Evolutionary conservation across 2,329 filamentous ascomycete genomes (phyloP).

Genomic region (Cladosporium sp.): DNA sequence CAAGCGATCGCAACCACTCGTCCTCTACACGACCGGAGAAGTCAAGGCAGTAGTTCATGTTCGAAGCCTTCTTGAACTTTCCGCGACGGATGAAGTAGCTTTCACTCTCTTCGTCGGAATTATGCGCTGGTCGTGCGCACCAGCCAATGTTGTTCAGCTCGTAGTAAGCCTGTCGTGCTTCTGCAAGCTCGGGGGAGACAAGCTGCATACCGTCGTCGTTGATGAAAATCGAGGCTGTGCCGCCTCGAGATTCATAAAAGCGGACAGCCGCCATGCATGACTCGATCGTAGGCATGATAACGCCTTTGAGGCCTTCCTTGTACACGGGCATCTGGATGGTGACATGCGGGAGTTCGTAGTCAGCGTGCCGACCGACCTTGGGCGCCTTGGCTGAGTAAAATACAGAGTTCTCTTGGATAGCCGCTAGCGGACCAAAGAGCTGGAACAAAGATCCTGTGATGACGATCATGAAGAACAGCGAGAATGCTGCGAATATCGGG

Average conservation of each 20-base stretch:
- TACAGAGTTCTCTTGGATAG: constrained; percentile 69
- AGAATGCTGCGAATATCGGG: constrained; percentile 48
- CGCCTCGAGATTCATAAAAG: constrained; percentile 71
- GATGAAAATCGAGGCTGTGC: constrained; percentile 73
- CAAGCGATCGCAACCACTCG: constrained; percentile 7
- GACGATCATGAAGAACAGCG: constrained; percentile 75
- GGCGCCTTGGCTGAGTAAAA: constrained; percentile 66
- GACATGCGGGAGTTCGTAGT: constrained; percentile 59
- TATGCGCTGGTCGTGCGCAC: constrained; percentile 48
- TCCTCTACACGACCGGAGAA: constrained; percentile 11
- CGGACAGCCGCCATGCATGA: constrained; percentile 75
- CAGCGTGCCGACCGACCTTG: constrained; percentile 10
- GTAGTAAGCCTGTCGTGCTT: constrained; percentile 45
- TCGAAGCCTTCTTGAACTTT: constrained; percentile 61
- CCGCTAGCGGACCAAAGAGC: constrained; percentile 69
- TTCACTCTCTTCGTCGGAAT: constrained; percentile 36
- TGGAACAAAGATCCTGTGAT: constrained; percentile 72
- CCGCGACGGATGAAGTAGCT: constrained; percentile 49
- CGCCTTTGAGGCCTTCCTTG: constrained; percentile 72
- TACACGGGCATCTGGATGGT: constrained; percentile 81
- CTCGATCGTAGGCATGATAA: constrained; percentile 72
- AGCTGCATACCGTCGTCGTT: constrained; percentile 73
- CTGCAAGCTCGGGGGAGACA: constrained; percentile 47
- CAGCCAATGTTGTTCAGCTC: constrained; percentile 49
- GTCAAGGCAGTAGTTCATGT: constrained; percentile 14